Conservation (phyloP, 495 filamentous ascomycete species). For the Lophium mytilinum region DNA sequence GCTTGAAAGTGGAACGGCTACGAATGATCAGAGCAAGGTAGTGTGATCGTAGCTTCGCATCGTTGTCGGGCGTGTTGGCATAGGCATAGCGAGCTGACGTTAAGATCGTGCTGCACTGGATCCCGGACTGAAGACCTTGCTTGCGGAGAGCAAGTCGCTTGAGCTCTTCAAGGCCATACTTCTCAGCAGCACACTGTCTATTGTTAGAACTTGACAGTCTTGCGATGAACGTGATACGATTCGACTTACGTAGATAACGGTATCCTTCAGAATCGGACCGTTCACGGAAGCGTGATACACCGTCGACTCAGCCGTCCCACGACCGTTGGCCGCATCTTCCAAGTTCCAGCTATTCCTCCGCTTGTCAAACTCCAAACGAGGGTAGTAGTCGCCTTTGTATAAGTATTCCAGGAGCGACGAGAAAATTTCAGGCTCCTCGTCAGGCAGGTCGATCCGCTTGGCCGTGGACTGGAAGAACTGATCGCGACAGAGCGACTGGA, state of each 20-base stretch:
- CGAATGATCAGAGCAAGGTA: constrained; percentile 92
- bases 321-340: constrained; percentile 28
- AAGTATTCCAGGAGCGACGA: constrained; percentile 62
- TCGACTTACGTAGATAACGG: constrained; percentile 58
- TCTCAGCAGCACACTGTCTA: constrained; percentile 60
- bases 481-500: constrained; percentile 46
- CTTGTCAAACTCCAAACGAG: constrained; percentile 36
- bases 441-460: constrained; percentile 52
- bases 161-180: constrained; percentile 73
- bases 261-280: constrained; percentile 72
- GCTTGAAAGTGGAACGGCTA: constrained; percentile 88
- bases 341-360: constrained; percentile 35
- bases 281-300: constrained; percentile 58
- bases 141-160: constrained; percentile 80
- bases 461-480: constrained; percentile 48
- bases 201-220: background rate
- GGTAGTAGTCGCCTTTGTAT: constrained; percentile 66
- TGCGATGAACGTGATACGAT: constrained; percentile 1
- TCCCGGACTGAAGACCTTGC: constrained; percentile 80
- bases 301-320: constrained; percentile 47
- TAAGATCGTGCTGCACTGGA: constrained; percentile 79
- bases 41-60: constrained; percentile 83
- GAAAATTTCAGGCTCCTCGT: constrained; percentile 59
- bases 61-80: constrained; percentile 83
- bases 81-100: constrained; percentile 87